Evolutionary conservation across 2,329 filamentous ascomycete species (phyloP).

Genomic region (Aspergillus fumigatiaffinis): DNA sequence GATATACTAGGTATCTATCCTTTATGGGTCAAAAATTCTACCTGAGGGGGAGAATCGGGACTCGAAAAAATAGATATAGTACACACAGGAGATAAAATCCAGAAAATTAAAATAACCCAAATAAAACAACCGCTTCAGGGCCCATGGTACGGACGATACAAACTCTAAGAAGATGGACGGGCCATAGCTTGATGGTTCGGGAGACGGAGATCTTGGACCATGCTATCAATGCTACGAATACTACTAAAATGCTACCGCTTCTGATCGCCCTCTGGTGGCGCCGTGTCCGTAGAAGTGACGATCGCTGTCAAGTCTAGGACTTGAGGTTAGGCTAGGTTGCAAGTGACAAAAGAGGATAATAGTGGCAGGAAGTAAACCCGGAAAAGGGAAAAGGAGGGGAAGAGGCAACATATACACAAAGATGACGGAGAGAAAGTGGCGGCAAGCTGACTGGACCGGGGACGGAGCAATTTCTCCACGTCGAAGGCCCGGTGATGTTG

Average conservation of each 20-base stretch:
- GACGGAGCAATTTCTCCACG: not conserved
- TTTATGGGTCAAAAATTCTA: not conserved
- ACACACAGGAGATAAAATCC: not conserved
- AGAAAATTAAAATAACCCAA: not conserved
- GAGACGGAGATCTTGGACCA: slow-evolving; percentile 15
- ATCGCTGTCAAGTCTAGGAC: not conserved
- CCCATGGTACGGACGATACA: not conserved
- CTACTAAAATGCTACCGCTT: not conserved
- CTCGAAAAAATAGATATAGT: not conserved
- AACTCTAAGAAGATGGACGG: slow-evolving; percentile 6
- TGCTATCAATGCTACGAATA: not conserved
- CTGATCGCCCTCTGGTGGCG: not conserved
- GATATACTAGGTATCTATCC: not conserved
- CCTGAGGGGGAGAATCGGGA: too few relatives aligned
- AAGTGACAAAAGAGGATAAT: not conserved
- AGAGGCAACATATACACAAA: not conserved
- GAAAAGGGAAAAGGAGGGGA: not conserved
- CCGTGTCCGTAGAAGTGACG: not conserved
- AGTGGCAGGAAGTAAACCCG: not conserved
- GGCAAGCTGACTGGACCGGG: not conserved
- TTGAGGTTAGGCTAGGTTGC: not conserved
- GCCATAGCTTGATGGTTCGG: slow-evolving; percentile 15
- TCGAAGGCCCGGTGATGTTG: not conserved
- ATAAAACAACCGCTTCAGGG: not conserved
- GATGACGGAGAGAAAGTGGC: not conserved